Evolutionary conservation across 2,329 filamentous ascomycete genomes (phyloP), one percentile per base, ranked within the genome.

Genomic region (Colletotrichum paranaense): DNA sequence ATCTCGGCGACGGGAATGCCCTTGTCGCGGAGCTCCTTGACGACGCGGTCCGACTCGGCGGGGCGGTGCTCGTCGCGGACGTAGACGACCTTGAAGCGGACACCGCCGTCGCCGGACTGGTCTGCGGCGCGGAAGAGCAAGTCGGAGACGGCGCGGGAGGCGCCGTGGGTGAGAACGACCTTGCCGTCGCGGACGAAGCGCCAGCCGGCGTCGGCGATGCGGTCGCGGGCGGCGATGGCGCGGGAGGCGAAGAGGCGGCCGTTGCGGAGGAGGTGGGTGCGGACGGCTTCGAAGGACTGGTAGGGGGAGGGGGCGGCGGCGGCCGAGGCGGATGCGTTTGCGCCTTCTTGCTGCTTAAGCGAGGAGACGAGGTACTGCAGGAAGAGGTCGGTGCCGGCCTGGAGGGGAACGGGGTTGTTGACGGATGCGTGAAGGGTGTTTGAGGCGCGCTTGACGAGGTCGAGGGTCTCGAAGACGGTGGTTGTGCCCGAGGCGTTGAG

Each of bases 341-440:
- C 67, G 59, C 80, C 80, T 63, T 85, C 84, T 76, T 88, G 87
- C 84, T 88, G 86, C 84, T 89, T 89, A 80, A 92, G 87, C 75
- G 88, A 95, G 69, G 92, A 91, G 79, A 98, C 93, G 77, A 99
- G 91, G 84, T 97, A 98, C 81, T 96, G 93, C 82, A 97, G 94
- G 87, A 99, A 98, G 72, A 98, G 91, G 82, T 98, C 95, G 73
- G 95, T 98, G 78, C 97, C 97, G 68, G 97, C 97, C 62, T 94
- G 95, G 19, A 98, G 91, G 5, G 95, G 96, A 69, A 98, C 94
- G 16, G 95, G 94, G 84, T 99, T 98, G 8, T 93, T 88, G 66
- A 97, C 93, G 24, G 92, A 91, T 71, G 88, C 88, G 82, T 95
- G 96, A 76, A 99, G 90, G 78, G 91, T 90, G 65, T 90, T 88